phyloP scores from a whole-genome alignment of 306 rosid genomes.

The Neltuma alba region DNA sequence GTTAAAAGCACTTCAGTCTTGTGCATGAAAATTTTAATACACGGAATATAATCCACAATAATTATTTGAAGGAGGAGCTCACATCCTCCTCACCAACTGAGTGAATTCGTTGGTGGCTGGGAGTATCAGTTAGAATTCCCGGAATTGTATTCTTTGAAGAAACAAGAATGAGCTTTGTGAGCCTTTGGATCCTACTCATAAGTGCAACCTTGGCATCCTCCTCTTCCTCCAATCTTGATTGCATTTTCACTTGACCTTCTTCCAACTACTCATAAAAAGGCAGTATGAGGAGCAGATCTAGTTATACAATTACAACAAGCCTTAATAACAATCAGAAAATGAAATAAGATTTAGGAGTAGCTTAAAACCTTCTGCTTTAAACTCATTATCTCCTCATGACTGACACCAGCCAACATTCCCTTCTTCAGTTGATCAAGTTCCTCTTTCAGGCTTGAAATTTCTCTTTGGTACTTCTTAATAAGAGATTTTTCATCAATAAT shows the following conservation, averaged over 20 bases:
- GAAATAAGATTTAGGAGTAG: constrained; percentile 16
- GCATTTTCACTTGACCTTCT: constrained; percentile 99
- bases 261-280: constrained; percentile 67
- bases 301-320: constrained; percentile 29
- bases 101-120: constrained; percentile 68
- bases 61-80: constrained; percentile 50
- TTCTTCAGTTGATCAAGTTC: constrained; percentile 93
- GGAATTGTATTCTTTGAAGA: constrained; percentile 94
- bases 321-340: constrained; percentile 15
- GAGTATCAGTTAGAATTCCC: constrained; percentile 70
- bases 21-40: constrained; percentile 24
- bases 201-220: constrained; percentile 99
- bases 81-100: constrained; percentile 90
- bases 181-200: constrained; percentile 96
- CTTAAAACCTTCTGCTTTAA: constrained; percentile 78
- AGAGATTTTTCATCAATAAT: constrained; percentile 96
- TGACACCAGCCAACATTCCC: constrained; percentile 83
- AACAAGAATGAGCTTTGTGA: constrained; percentile 97
- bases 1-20: constrained; percentile 30
- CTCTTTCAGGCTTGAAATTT: constrained; percentile 81
- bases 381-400: constrained; percentile 81
- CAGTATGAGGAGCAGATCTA: constrained; percentile 32
- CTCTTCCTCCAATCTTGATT: constrained; percentile 97
- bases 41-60: constrained; percentile 25
- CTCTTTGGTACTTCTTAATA: constrained; percentile 96